These are phyloP conservation scores for Neophaeococcomyces mojaviensis DNA, from an alignment of 2,329 filamentous ascomycete genomes.

Conservation along the genomic window DNA sequence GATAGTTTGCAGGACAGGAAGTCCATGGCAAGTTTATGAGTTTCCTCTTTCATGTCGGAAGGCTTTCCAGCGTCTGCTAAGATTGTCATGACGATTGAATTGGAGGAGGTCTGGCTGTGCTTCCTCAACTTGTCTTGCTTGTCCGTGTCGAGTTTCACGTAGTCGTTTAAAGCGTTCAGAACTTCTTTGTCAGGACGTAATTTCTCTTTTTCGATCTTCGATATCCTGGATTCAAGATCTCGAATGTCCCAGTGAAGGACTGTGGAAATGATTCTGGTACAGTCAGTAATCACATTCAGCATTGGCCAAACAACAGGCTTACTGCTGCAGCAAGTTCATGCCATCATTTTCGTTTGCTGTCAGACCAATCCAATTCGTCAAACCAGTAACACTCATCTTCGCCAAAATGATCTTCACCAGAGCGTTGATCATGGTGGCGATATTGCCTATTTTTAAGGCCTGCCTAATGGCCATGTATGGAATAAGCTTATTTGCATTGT, in stretches of 20 bases:
- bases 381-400: slow-evolving; percentile 65
- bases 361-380: slow-evolving; percentile 73
- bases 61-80: slow-evolving; percentile 42
- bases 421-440: slow-evolving; percentile 71
- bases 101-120: slow-evolving; percentile 44
- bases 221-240: slow-evolving; percentile 59
- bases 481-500: slow-evolving; percentile 61
- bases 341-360: slow-evolving; percentile 66
- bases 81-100: slow-evolving; percentile 62
- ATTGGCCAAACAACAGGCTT: slow-evolving; percentile 11
- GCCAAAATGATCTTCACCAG: slow-evolving; percentile 66
- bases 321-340: slow-evolving; percentile 69
- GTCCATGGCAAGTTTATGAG: slow-evolving; percentile 59
- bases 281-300: neutral
- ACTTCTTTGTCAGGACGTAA: slow-evolving; percentile 54
- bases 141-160: slow-evolving; percentile 46
- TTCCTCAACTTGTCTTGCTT: slow-evolving; percentile 54
- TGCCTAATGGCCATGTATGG: slow-evolving; percentile 67
- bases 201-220: slow-evolving; percentile 57
- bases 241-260: slow-evolving; percentile 65
- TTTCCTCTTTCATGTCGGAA: slow-evolving; percentile 45
- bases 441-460: slow-evolving; percentile 68
- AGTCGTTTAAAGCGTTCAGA: slow-evolving; percentile 52
- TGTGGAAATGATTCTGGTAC: slow-evolving; percentile 59
- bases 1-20: slow-evolving; percentile 66